Base-by-base conservation (phyloP, 441 rosid species). In the Populus trichocarpa region DNA sequence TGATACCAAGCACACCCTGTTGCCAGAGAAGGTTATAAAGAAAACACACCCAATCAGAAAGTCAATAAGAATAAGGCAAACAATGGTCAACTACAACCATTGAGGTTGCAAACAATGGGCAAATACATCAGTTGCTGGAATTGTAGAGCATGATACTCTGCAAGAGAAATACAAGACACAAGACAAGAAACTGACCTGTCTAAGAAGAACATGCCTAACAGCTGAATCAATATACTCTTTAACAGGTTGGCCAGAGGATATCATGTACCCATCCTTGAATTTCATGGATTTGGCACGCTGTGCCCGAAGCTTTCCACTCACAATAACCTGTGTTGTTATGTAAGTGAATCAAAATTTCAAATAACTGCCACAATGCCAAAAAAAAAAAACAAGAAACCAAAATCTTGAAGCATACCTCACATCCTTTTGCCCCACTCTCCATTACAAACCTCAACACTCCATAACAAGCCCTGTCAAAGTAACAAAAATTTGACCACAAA, bases 241-340 rank as follows among this genome's bases (percentile, higher is more conserved):
- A 10, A 88, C 90, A 0, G 97, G 94, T 53, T 90, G 93, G 18
- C 94, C 97, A 25, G 97, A 89, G 36, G 97, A 92, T 11, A 89
- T 88, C 94, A 92, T 92, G 70, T 92, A 92, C 40, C 97, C 94
- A 78, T 92, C 97, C 87, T 90, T 88, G 74, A 92, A 92, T 82
- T 92, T 90, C 94, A 92, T 92, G 1, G 92, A 88, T 78, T 89
- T 92, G 61, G 96, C 93, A 42, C 91, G 88, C 68, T 87, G 90
- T 50, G 93, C 89, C 65, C 87, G 84, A 23, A 92, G 88, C 86
- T 89, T 90, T 38, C 90, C 87, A 16, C 94, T 89, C 38, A 88
- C 88, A 78, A 89, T 90, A 11, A 90, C 96, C 93, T 88, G 75
- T 46, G 50, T 11, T 6, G 0, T 4, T 4, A 46, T 14, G 2